These are phyloP conservation scores for Mortierella polycephala DNA, from an alignment of 371 early-diverging fungal genomes.

Conservation along the genomic window DNA sequence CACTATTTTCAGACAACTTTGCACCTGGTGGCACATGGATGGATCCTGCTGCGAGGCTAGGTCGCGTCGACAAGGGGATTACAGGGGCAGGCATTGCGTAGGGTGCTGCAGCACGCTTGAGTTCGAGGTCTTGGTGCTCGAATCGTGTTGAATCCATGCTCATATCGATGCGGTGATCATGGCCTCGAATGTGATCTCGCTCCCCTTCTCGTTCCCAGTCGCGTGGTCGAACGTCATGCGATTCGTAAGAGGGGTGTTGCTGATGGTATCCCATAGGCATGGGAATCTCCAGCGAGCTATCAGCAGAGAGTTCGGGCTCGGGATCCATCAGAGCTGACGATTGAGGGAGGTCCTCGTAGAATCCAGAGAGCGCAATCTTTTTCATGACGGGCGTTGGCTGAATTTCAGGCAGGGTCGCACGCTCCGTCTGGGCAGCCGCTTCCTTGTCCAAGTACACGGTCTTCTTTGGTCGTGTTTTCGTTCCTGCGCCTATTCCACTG, in stretches of 20 bases:
- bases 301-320: neutral
- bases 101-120: constrained; percentile 14
- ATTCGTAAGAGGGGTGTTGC: neutral
- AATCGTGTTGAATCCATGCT: constrained; percentile 3
- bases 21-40: too few species aligned
- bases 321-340: neutral
- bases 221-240: neutral
- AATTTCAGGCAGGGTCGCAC: constrained; percentile 42
- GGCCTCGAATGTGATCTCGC: neutral
- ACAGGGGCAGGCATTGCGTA: constrained; percentile 11
- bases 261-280: constrained; percentile 20
- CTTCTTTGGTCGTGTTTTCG: neutral
- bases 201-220: neutral
- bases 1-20: too few species aligned
- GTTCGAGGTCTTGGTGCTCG: constrained; percentile 21
- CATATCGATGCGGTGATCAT: neutral
- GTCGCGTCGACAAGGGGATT: constrained; percentile 5
- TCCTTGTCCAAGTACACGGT: constrained; percentile 33
- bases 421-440: constrained; percentile 38
- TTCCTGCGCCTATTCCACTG: constrained; percentile 3
- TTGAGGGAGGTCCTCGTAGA: constrained; percentile 24
- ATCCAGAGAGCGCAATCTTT: constrained; percentile 43
- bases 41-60: neutral
- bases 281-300: constrained; percentile 29
- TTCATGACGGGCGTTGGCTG: constrained; percentile 26